Conservation (phyloP, 495 filamentous ascomycete species). For the Parathielavia appendiculata region DNA sequence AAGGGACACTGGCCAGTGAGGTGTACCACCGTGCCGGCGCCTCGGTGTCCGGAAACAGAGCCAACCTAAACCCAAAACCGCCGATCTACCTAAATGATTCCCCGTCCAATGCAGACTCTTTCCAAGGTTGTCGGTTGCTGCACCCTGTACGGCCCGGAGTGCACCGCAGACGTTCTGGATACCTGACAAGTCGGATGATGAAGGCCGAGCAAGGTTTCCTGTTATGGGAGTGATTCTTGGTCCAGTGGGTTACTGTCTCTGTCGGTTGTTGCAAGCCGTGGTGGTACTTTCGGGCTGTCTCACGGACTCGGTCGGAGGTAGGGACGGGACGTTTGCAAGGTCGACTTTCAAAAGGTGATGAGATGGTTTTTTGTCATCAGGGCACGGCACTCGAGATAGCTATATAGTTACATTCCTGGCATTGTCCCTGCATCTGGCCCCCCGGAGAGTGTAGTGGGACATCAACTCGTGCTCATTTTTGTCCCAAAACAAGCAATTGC, state of each 20-base stretch:
- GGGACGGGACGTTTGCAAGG: too few species aligned
- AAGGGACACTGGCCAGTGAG: not conserved
- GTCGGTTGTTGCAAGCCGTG: not conserved
- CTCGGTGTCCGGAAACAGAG: constrained; percentile 8
- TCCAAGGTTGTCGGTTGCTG: not conserved
- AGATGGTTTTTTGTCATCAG: too few species aligned
- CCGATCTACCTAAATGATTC: not conserved
- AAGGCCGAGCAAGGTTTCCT: too few species aligned
- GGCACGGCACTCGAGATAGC: not conserved
- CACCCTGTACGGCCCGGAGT: not conserved
- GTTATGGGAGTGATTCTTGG: not conserved
- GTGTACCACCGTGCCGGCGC: not conserved
- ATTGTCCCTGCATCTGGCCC: not conserved
- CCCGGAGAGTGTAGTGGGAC: not conserved
- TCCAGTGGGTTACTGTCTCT: not conserved
- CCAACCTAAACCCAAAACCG: not conserved
- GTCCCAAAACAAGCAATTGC: not conserved
- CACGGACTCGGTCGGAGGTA: too few species aligned
- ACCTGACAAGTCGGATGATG: not conserved
- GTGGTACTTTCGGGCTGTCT: too few species aligned
- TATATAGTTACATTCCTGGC: not conserved
- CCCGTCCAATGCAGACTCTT: not conserved
- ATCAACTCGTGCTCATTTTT: not conserved
- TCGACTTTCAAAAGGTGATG: too few species aligned
- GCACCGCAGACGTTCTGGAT: not conserved